Evolutionary conservation across 345 rosid species (phyloP).

Genomic region (Populus deltoides): DNA sequence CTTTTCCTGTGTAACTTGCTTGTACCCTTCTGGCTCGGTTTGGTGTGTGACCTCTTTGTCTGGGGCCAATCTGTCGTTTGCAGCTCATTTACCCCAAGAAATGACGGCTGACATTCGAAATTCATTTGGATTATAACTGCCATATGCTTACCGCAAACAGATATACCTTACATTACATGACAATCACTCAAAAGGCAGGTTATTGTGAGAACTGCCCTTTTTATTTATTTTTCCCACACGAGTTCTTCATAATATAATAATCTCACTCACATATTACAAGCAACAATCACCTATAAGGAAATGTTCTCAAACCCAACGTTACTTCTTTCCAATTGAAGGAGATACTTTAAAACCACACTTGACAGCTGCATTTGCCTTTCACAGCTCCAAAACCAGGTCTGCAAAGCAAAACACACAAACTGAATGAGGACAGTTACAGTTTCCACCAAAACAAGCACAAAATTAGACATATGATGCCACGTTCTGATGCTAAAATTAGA

Average conservation of each 20-base stretch:
- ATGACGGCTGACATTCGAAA: neutral
- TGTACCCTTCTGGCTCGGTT: neutral
- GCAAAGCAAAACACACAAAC: slow-evolving; percentile 23
- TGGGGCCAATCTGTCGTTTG: neutral
- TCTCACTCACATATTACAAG: slow-evolving; percentile 23
- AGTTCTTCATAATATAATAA: slow-evolving; percentile 17
- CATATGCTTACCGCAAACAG: slow-evolving; percentile 2
- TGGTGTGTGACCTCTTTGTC: neutral
- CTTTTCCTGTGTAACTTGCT: neutral
- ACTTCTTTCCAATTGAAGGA: slow-evolving; percentile 1
- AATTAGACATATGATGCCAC: neutral
- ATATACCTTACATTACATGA: slow-evolving; percentile 10
- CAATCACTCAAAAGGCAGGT: slow-evolving; percentile 9
- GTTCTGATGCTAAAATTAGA: neutral
- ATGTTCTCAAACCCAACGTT: slow-evolving; percentile 12
- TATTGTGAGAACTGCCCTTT: slow-evolving; percentile 25
- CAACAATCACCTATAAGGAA: slow-evolving; percentile 8
- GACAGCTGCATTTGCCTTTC: slow-evolving; percentile 28
- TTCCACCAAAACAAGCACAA: neutral
- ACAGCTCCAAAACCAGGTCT: slow-evolving; percentile 80
- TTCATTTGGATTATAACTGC: neutral
- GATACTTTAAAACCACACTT: slow-evolving; percentile 2
- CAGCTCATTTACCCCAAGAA: neutral
- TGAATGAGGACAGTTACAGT: slow-evolving; percentile 4
- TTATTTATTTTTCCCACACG: slow-evolving; percentile 24